Evolutionary conservation across 148 eudicot genomes (phyloP), one percentile per base, ranked within the genome.

Genomic region (Silene latifolia): DNA sequence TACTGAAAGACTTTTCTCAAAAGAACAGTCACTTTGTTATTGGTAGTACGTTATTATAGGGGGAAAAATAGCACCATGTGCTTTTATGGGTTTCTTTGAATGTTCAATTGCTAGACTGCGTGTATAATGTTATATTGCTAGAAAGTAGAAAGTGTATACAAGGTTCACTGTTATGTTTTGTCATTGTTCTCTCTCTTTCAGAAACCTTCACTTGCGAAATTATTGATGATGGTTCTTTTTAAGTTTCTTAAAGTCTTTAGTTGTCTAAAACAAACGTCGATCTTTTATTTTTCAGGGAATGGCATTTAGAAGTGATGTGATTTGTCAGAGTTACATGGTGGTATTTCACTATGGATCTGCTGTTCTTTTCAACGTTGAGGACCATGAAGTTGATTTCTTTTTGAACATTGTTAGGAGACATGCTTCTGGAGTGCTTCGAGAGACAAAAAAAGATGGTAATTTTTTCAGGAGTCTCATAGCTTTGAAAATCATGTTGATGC

Each of bases 261-360:
- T 66, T 13, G 24, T 1, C 18, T 54, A 44, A 44, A 78, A 24
- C 20, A 17, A 47, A 27, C 29, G 29, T 12, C 60, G 35, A 62
- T 47, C 32, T 75, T 77, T 75, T 71, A n/a, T 17, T 51, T 67
- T 32, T 82, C 94, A 94, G 98, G 89, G 89, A 56, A 74, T 63
- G 51, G 63, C 72, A 60, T 51, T 72, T 46, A 76, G 69, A 57
- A 86, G 72, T 60, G 75, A 79, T 58, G 82, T 62, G 54, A 79
- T 84, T 75, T 58, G 72, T 78, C 71, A 77, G 69, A 85, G 86
- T 15, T 90, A 89, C 85, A 90, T 94, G 97, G 89, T 94, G 63
- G 93, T 94, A 19, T 94, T 84, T 78, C 97, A 94, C 67, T 94
- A 94, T 80, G 98, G 98, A 69, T 90, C 98, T 47, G 88, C 93